phyloP scores from a whole-genome alignment of 2,329 filamentous ascomycete species.

The Claviceps monticola region DNA sequence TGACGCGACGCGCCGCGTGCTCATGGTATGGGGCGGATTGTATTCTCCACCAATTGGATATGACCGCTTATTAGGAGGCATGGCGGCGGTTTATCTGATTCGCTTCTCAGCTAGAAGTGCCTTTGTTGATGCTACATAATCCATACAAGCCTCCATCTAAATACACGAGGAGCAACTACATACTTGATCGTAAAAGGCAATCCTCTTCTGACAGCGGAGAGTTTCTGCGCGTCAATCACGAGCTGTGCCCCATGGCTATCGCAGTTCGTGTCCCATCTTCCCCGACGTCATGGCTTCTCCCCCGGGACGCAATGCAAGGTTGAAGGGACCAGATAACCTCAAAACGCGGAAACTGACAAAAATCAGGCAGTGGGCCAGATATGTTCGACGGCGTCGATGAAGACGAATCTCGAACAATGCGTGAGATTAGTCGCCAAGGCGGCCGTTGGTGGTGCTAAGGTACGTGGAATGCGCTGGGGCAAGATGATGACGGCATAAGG shows the following conservation, averaged over 20 bases:
- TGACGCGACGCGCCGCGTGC: too few relatives aligned
- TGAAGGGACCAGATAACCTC: background rate
- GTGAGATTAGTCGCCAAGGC: conserved; percentile 58
- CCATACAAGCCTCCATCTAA: too few relatives aligned
- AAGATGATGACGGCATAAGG: background rate
- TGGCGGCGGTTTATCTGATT: background rate
- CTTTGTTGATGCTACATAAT: too few relatives aligned
- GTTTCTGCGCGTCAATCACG: too few relatives aligned
- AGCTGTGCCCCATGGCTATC: background rate
- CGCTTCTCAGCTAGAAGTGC: background rate
- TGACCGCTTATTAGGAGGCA: background rate
- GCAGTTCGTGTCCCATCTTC: background rate
- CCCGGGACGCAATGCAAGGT: too few relatives aligned
- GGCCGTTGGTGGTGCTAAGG: conserved; percentile 63
- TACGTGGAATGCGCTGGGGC: conserved; percentile 20
- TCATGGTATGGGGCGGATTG: background rate
- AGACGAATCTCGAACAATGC: conserved; percentile 70
- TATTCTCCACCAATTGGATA: background rate
- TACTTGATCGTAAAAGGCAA: too few relatives aligned
- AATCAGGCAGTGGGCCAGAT: conserved; percentile 68
- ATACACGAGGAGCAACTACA: background rate
- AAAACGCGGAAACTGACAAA: background rate
- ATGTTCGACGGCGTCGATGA: conserved; percentile 67
- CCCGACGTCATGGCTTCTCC: background rate
- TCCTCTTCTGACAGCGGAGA: too few relatives aligned